Percentiles rank a stretch among this genome's conserved stretches.
phyloP scores from a whole-genome alignment of 1,284 basidiomycete genomes.

The Phellopilus nigrolimitatus region DNA sequence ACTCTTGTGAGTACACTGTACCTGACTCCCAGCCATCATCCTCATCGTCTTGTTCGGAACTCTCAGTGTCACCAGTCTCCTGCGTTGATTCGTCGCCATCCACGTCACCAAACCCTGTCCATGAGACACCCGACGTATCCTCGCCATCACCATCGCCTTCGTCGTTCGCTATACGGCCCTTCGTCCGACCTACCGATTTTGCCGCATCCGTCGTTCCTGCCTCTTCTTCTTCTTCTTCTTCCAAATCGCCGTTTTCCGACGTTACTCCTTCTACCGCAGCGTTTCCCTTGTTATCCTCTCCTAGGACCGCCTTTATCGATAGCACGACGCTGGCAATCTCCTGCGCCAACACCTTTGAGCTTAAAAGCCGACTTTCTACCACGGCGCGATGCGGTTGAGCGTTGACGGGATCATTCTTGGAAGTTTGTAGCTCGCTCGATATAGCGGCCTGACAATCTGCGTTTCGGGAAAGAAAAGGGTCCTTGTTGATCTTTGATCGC shows the following conservation, averaged over 20 bases:
- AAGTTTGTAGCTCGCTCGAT: constrained; percentile 35
- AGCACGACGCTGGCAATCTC: constrained; percentile 52
- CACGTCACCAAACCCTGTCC: constrained; percentile 22
- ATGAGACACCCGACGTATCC: constrained; percentile 13
- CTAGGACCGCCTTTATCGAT: constrained; percentile 41
- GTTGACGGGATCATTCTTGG: constrained; percentile 29
- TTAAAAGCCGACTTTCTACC: constrained; percentile 70
- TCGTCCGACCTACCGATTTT: constrained; percentile 28
- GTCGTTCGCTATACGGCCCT: constrained; percentile 29
- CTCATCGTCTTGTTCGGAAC: constrained; percentile 14
- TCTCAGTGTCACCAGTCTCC: constrained; percentile 17
- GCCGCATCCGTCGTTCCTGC: constrained; percentile 26
- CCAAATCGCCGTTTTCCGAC: constrained; percentile 25
- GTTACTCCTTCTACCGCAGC: constrained; percentile 23
- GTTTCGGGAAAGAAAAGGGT: constrained; percentile 49
- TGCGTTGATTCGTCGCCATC: constrained; percentile 26
- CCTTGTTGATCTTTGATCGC: constrained; percentile 69
- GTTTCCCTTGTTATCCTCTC: constrained; percentile 26
- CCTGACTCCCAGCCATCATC: constrained; percentile 40
- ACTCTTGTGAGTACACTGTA: constrained; percentile 29
- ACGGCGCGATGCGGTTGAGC: constrained; percentile 43
- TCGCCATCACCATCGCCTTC: constrained; percentile 17
- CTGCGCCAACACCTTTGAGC: constrained; percentile 69
- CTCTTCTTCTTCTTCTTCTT: constrained; percentile 25
- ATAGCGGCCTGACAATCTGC: constrained; percentile 42